phyloP scores from a whole-genome alignment of 495 filamentous ascomycete genomes.

The Neurospora sp. region DNA sequence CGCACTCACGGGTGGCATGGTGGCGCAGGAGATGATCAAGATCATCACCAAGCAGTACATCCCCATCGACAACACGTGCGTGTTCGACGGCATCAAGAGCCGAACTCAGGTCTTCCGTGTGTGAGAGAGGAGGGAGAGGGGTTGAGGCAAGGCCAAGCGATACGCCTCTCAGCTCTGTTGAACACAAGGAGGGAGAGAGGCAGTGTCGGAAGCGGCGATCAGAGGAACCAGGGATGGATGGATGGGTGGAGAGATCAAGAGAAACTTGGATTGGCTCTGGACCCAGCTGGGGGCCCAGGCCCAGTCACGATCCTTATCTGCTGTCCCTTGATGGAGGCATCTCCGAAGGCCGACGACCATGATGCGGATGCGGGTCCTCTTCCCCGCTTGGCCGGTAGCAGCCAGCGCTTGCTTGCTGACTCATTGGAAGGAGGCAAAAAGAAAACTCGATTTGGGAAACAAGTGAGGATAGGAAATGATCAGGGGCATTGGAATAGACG shows the following conservation, averaged over 20 bases:
- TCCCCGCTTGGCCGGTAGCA: not conserved
- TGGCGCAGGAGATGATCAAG: slow-evolving; percentile 94
- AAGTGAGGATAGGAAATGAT: not conserved
- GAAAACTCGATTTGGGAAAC: not conserved
- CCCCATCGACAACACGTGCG: slow-evolving; percentile 83
- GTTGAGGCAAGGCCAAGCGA: not conserved
- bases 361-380: not conserved
- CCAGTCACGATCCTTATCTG: not conserved
- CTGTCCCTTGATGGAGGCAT: not conserved
- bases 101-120: slow-evolving; percentile 59
- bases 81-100: slow-evolving; percentile 84
- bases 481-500: not conserved
- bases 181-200: not conserved
- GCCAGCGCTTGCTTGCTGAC: not conserved
- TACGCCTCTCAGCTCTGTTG: not conserved
- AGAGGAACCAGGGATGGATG: not conserved
- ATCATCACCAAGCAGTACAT: slow-evolving; percentile 94
- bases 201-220: not conserved
- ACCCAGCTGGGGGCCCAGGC: not conserved
- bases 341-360: not conserved
- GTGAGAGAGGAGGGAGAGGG: slow-evolving; percentile 12
- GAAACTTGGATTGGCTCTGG: not conserved
- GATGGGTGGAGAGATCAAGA: not conserved
- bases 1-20: slow-evolving; percentile 81
- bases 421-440: not conserved